Conservation (phyloP, 1,284 basidiomycete species). For the Takashimella koratensis region DNA sequence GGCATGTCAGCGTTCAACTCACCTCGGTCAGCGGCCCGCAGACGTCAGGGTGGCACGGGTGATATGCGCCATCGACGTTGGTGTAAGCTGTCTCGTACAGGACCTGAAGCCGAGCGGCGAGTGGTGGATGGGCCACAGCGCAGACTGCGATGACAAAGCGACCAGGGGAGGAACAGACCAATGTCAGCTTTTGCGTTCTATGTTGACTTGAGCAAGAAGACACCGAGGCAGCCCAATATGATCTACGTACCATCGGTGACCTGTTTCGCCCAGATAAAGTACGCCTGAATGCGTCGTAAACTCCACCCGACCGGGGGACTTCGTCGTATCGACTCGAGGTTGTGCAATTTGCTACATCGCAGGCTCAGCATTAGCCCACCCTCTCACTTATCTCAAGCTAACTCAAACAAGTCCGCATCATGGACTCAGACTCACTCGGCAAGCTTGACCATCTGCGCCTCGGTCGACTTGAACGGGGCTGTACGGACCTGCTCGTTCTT, state of each 20-base stretch:
- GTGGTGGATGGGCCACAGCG: conserved; percentile 37
- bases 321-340: conserved; percentile 46
- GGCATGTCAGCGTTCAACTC: conserved; percentile 7
- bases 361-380: no score
- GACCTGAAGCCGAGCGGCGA: conserved; percentile 35
- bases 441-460: conserved; percentile 50
- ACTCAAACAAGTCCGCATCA: no score
- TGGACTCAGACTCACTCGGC: conserved; percentile 39
- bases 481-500: conserved; percentile 48
- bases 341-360: conserved; percentile 48
- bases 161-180: not conserved
- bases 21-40: conserved; percentile 43
- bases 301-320: conserved; percentile 47
- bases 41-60: conserved; percentile 44
- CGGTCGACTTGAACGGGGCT: conserved; percentile 40
- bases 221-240: no score
- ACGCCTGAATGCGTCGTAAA: conserved; percentile 42
- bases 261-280: conserved; percentile 50
- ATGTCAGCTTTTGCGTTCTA: not conserved
- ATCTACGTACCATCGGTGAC: conserved; percentile 48
- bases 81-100: conserved; percentile 48
- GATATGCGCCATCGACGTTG: conserved; percentile 36
- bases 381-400: no score
- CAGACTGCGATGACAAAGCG: conserved; percentile 41
- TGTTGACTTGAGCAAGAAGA: not conserved